Evolutionary conservation across 768 basidiomycete species (phyloP).

Genomic region (Auricularia auricula-judae): DNA sequence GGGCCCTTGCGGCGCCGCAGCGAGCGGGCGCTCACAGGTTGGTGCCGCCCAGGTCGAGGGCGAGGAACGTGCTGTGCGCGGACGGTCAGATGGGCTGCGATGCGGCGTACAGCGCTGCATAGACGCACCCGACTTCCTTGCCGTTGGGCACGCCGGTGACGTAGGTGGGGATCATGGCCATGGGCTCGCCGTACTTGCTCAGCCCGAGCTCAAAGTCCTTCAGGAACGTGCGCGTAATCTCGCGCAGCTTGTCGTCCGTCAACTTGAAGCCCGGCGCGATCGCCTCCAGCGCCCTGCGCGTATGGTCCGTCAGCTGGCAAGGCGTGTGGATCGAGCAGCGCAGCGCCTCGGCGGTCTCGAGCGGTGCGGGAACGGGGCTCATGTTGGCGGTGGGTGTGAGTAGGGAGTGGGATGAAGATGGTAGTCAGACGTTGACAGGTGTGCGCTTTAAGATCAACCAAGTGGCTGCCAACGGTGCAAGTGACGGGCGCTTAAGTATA

Average conservation of each 20-base stretch:
- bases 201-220: constrained; percentile 72
- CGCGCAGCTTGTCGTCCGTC: constrained; percentile 43
- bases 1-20: constrained; percentile 1
- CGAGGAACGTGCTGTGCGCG: constrained; percentile 73
- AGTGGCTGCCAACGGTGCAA: background rate
- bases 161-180: constrained; percentile 97
- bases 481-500: too few species aligned
- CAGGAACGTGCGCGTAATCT: constrained; percentile 71
- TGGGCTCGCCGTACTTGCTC: constrained; percentile 56
- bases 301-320: constrained; percentile 1
- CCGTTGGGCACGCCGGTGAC: constrained; percentile 94
- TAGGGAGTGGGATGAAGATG: background rate
- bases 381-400: background rate
- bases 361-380: background rate
- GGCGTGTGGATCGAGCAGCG: background rate
- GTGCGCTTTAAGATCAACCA: background rate
- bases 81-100: background rate
- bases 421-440: background rate
- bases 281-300: constrained; percentile 43
- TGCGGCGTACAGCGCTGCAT: background rate
- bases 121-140: constrained; percentile 75
- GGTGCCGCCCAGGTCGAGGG: constrained; percentile 93
- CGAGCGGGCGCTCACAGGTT: constrained; percentile 58
- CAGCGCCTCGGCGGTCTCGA: background rate
- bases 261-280: constrained; percentile 70